Evolutionary conservation across 495 filamentous ascomycete species (phyloP), one percentile per base, ranked within the genome.

Genomic region (Penicillium cosmopolitanum): DNA sequence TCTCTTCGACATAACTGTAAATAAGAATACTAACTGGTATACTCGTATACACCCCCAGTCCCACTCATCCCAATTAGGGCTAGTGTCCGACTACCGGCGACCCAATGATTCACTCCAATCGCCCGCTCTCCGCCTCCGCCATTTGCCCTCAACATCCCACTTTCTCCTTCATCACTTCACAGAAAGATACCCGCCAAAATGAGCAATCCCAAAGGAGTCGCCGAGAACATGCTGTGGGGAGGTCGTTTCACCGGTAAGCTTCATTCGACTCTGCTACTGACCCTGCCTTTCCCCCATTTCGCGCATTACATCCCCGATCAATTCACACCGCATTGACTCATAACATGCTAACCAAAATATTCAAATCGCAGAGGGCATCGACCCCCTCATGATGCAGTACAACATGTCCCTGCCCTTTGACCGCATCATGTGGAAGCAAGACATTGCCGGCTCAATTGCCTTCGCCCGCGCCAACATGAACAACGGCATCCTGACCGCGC

Each of bases 331-430:
- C 50, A 38, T 38, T 60, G 57, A 60, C 42, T 55, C 57, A 60
- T 61, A 64, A 44, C 16, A 44, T 44, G 46, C 63, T 72, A 62
- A 72, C 61, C 57, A 60, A 60, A 42, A 28, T 84, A 57, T 56
- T 50, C 42, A 10, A 44, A n/a, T 10, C 16, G 4, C 57, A 78
- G 89, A 91, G 79, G 85, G 87, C 66, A 86, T 95, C 62, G 91
- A 96, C 77, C 90, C 92, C 47, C 80, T 96, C 48, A 96, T 97
- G 92, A 85, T 87, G 51, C 78, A 87, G 62, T 96, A 96, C 82
- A 96, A 97, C 78, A 84, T 87, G 73, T 89, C 87, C n/a, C 87
- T 94, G 56, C 84, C 86, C 75, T 92, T 89, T 75, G 94, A 96
- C 78, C 88, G 87, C 62, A 82, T 84, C 50, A 86, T 96, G 75